Evolutionary conservation across 2,329 filamentous ascomycete species (phyloP), one percentile per base, ranked within the genome.

Genomic region (Tolypocladium pustulatum): DNA sequence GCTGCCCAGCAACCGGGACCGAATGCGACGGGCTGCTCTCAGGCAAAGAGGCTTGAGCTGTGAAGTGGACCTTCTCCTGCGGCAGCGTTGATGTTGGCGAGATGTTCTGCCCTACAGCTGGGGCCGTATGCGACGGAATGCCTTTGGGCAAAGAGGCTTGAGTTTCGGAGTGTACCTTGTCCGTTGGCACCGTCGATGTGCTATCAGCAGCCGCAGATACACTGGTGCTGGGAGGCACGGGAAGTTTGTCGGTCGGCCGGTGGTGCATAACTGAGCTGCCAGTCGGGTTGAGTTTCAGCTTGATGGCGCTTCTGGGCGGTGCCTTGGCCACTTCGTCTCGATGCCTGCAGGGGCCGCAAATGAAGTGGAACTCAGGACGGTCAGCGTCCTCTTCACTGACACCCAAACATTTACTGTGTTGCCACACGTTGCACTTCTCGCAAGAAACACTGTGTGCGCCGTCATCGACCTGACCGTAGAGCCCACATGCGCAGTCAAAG

Each of bases 371-470:
- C 64, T 95, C 89, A 1, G 90, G 85, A 54, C 86, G 81, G 63
- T 96, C 93, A 0, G 91, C 92, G 62, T 92, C 88, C 60, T 81
- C 76, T 66, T 95, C 83, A 53, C 83, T 82, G 62, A 97, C 89
- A 46, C 87, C 88, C 60, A 96, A 82, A 69, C 94, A 99, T 66
- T 89, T 90, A 78, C 91, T 96, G 69, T 99, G 94, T 71, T 97
- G 93, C 94, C 94, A 99, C 54, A 96, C 87, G 69, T 88, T 95
- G 77, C 94, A 99, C 64, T 81, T 86, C 69, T 99, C 94, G 73
- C 94, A 99, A 34, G 92, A 89, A 63, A 99, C 86, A 70, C 91
- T 96, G 69, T 96, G 92, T 9, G 90, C 88, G 40, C 94, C 94
- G 70, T 97, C 94, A 66, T 99, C 94, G 60, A 97, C 90, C 65